Evolutionary conservation across 2,329 filamentous ascomycete species (phyloP).

Genomic region (Nemania serpens): DNA sequence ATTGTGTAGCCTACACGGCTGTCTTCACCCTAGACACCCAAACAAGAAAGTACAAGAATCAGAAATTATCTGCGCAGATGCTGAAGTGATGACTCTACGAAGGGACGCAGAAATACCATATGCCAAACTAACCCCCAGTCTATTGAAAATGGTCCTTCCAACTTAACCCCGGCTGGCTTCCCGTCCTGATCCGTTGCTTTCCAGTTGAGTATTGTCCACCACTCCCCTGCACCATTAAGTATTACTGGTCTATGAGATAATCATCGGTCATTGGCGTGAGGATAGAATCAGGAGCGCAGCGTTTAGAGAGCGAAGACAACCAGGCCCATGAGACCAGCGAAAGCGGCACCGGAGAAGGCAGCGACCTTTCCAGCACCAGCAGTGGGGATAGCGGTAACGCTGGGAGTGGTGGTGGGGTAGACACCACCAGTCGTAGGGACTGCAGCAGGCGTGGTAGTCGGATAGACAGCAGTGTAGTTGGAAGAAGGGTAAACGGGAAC

Average conservation of each 20-base stretch:
- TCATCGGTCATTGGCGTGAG: slow-evolving; percentile 18
- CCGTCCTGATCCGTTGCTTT: slow-evolving; percentile 43
- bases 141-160: slow-evolving; percentile 36
- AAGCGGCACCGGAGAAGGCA: slow-evolving; percentile 61
- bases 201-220: slow-evolving; percentile 41
- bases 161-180: slow-evolving; percentile 42
- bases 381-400: slow-evolving; percentile 48
- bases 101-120: slow-evolving; percentile 44
- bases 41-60: slow-evolving; percentile 52
- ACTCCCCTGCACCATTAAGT: slow-evolving; percentile 38
- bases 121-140: slow-evolving; percentile 38
- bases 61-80: slow-evolving; percentile 44
- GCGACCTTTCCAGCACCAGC: slow-evolving; percentile 62
- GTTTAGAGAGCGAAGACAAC: slow-evolving; percentile 64
- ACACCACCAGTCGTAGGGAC: slow-evolving; percentile 16
- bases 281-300: slow-evolving; percentile 28
- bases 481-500: slow-evolving; percentile 37
- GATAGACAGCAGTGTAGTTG: slow-evolving; percentile 24
- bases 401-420: slow-evolving; percentile 28
- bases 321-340: slow-evolving; percentile 64
- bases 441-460: slow-evolving; percentile 19
- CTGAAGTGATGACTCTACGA: slow-evolving; percentile 41
- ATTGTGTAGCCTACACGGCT: slow-evolving; percentile 43
- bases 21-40: slow-evolving; percentile 43
- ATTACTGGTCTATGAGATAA: slow-evolving; percentile 22